phyloP scores from a whole-genome alignment of 192 early-diverging fungal species.

The Chytriomyces sp. region DNA sequence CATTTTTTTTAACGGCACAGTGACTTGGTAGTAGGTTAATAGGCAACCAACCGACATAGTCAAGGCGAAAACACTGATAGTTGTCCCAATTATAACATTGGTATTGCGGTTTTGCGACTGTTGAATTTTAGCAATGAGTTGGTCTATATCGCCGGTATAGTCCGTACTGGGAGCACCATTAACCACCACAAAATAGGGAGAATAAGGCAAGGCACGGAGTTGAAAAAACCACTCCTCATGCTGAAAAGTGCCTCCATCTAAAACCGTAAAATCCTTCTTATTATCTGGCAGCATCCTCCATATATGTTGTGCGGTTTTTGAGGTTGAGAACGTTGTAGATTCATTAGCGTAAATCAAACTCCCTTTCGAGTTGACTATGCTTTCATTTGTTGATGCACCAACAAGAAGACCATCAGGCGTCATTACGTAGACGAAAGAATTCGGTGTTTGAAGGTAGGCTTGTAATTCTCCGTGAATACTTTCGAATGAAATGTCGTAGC shows the following conservation, averaged over 20 bases:
- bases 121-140: background rate
- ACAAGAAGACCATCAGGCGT: background rate
- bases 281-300: background rate
- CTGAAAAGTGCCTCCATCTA: background rate
- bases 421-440: slow-evolving; percentile 21
- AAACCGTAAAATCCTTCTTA: background rate
- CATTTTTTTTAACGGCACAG: background rate
- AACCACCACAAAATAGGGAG: background rate
- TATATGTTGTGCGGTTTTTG: background rate
- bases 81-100: background rate
- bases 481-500: background rate
- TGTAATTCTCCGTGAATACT: background rate
- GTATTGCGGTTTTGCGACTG: background rate
- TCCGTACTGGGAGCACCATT: slow-evolving; percentile 4
- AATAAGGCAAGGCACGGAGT: background rate
- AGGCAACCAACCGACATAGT: background rate
- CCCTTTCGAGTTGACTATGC: background rate
- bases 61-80: background rate
- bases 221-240: background rate
- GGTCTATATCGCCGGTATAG: background rate
- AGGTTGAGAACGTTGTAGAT: background rate
- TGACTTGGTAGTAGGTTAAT: background rate
- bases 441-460: background rate
- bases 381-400: slow-evolving; percentile 11
- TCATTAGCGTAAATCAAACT: background rate